Evolutionary conservation across 2,329 filamentous ascomycete genomes (phyloP).

Genomic region (Aspergillus carbonarius): DNA sequence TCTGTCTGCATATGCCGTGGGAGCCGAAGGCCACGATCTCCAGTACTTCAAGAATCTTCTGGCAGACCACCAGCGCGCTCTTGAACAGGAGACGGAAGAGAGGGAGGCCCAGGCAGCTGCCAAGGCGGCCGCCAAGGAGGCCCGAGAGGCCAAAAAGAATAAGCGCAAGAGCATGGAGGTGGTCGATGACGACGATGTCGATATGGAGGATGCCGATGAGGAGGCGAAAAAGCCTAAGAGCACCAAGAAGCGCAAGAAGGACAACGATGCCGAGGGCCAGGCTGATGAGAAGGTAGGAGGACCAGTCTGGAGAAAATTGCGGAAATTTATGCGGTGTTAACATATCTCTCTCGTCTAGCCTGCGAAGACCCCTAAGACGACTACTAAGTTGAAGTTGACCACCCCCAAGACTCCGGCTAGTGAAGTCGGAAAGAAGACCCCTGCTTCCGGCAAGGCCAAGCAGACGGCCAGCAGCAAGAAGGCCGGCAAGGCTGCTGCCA

Average conservation of each 20-base stretch:
- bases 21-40: conserved; percentile 73
- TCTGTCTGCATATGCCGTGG: conserved; percentile 75
- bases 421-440: conserved; percentile 49
- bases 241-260: conserved; percentile 80
- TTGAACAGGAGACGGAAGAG: conserved; percentile 60
- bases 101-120: conserved; percentile 65
- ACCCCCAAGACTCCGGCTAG: conserved; percentile 59
- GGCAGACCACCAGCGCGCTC: conserved; percentile 55
- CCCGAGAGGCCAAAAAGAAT: conserved; percentile 50
- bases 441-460: conserved; percentile 54
- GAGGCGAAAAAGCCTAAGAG: conserved; percentile 55
- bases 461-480: conserved; percentile 60
- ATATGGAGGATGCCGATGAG: conserved; percentile 49
- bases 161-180: conserved; percentile 53
- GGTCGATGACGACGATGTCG: conserved; percentile 57
- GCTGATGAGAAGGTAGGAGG: conserved; percentile 67
- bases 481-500: conserved; percentile 53
- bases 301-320: not conserved
- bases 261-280: conserved; percentile 60
- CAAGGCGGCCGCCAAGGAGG: conserved; percentile 54
- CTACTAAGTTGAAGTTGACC: conserved; percentile 52
- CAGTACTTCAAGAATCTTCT: conserved; percentile 82
- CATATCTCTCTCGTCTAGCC: conserved; percentile 47
- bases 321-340: not conserved
- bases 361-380: conserved; percentile 64